Conservation (phyloP, 2,329 filamentous ascomycete species). For the Setomelanomma holmii region DNA sequence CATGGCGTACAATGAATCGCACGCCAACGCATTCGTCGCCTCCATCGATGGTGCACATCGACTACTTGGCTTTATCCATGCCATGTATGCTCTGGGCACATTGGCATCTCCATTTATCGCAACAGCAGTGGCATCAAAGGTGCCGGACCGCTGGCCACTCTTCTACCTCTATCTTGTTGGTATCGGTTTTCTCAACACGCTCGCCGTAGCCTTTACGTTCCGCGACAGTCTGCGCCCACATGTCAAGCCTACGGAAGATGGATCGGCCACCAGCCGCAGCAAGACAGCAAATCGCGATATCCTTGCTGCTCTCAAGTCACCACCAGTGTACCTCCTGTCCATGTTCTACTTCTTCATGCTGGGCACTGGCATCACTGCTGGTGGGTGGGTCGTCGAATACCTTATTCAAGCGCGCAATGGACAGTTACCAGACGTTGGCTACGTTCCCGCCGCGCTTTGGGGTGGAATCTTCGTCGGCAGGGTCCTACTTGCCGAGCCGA, state of each 20-base stretch:
- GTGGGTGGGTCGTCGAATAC: constrained; percentile 71
- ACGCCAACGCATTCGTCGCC: constrained; percentile 68
- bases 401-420: constrained; percentile 67
- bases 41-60: constrained; percentile 61
- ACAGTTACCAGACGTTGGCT: constrained; percentile 64
- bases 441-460: constrained; percentile 67
- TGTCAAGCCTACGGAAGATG: not conserved
- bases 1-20: constrained; percentile 69
- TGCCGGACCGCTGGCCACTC: constrained; percentile 61
- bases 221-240: constrained; percentile 53
- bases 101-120: constrained; percentile 63
- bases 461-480: constrained; percentile 60
- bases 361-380: constrained; percentile 60
- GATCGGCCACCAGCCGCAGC: constrained; percentile 20
- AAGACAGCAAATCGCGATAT: constrained; percentile 54
- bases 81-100: constrained; percentile 65
- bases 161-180: constrained; percentile 65
- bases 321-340: constrained; percentile 64
- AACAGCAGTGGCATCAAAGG: constrained; percentile 35
- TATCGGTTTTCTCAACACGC: constrained; percentile 60
- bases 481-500: not conserved
- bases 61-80: constrained; percentile 70
- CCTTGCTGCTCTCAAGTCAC: constrained; percentile 49
- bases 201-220: constrained; percentile 58
- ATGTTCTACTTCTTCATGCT: constrained; percentile 71